These are phyloP conservation scores for button mushroom (Agaricus bisporus) DNA, from an alignment of 768 basidiomycete genomes.

Conservation along the genomic window DNA sequence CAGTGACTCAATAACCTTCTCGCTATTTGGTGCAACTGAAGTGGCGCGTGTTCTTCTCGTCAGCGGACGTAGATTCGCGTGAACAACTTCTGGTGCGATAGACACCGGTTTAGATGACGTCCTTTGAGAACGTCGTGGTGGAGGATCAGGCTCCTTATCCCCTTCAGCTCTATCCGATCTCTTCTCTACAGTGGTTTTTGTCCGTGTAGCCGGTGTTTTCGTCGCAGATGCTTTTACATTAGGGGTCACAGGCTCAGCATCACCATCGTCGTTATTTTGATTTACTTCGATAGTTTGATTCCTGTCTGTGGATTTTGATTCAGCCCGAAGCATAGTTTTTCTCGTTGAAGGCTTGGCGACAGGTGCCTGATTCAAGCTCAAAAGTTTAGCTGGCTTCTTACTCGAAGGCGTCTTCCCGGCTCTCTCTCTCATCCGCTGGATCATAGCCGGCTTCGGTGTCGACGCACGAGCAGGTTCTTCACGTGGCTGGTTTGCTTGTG, in stretches of 20 bases:
- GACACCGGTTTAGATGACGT: not conserved
- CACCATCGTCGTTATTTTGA: not conserved
- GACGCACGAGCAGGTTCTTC: not conserved
- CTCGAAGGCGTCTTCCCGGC: conserved; percentile 18
- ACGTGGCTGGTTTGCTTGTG: not conserved
- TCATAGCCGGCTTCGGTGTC: conserved; percentile 21
- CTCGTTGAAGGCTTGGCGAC: conserved; percentile 2
- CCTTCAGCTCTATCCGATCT: not conserved
- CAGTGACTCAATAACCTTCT: not conserved
- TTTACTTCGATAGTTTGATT: not conserved
- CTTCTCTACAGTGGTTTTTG: not conserved
- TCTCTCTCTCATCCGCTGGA: conserved; percentile 38
- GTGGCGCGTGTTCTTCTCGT: not conserved
- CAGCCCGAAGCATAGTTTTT: conserved; percentile 13
- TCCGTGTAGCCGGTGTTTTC: not conserved
- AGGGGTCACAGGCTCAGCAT: not conserved
- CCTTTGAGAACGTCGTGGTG: conserved; percentile 3
- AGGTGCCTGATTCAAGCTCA: not conserved
- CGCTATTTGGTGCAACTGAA: not conserved
- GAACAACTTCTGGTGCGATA: not conserved
- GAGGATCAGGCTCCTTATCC: not conserved
- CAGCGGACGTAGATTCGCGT: not conserved
- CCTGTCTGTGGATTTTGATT: not conserved
- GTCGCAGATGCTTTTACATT: not conserved
- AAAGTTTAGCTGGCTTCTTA: not conserved